Percentiles rank a stretch among this genome's conserved stretches.
Evolutionary conservation across 1,284 basidiomycete genomes (phyloP).

Genomic region (Trichosporon sp.): DNA sequence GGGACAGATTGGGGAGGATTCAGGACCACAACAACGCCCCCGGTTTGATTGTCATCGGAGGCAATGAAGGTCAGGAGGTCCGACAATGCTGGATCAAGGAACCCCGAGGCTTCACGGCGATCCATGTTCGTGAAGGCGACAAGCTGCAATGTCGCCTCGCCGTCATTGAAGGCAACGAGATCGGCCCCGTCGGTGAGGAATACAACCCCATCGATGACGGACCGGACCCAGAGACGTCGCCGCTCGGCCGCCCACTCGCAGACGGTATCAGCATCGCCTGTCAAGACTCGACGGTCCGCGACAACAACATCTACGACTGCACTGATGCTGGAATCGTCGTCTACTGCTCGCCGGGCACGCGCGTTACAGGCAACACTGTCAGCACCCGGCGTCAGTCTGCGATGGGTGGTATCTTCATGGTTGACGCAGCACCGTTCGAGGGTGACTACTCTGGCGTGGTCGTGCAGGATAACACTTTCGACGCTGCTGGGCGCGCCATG

Average conservation of each 20-base stretch:
- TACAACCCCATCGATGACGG: constrained; percentile 46
- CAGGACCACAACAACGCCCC: constrained; percentile 25
- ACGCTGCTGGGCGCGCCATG: constrained; percentile 44
- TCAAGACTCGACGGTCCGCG: constrained; percentile 38
- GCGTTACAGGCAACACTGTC: constrained; percentile 47
- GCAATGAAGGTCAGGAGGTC: constrained; percentile 48
- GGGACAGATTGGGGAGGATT: constrained; percentile 39
- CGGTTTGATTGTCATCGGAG: constrained; percentile 46
- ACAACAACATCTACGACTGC: constrained; percentile 48
- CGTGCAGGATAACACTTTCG: constrained; percentile 49
- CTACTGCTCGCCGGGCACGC: constrained; percentile 51
- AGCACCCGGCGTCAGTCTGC: constrained; percentile 33
- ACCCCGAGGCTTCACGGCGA: constrained; percentile 48
- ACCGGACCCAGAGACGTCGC: constrained; percentile 47
- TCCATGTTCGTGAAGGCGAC: constrained; percentile 50
- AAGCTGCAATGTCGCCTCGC: constrained; percentile 45
- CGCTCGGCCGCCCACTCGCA: constrained; percentile 47
- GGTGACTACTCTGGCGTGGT: constrained; percentile 48
- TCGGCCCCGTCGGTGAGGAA: constrained; percentile 50
- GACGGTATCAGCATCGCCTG: constrained; percentile 50
- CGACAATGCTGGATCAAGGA: constrained; percentile 37
- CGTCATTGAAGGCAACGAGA: constrained; percentile 45
- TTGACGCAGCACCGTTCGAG: constrained; percentile 49
- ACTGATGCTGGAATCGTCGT: constrained; percentile 50
- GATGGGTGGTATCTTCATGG: constrained; percentile 52